A percentile compares a stretch with the other conserved stretches of the same genome.
Evolutionary conservation across 176 grass and related monocot genomes (phyloP).

Genomic region (Carex littledalei): DNA sequence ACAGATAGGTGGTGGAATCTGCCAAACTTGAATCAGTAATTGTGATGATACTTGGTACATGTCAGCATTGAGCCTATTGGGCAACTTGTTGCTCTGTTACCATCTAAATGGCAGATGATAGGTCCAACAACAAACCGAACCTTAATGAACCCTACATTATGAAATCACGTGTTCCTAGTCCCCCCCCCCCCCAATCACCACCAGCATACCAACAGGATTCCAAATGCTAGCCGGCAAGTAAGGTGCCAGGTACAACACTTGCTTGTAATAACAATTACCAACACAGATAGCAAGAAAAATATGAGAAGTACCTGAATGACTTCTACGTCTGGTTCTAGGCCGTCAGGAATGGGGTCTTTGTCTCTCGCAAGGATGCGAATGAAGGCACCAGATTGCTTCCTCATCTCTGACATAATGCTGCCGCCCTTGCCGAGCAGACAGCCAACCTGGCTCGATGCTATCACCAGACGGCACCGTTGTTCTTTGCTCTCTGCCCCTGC

Average conservation of each 20-base stretch:
- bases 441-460: conserved; percentile 75
- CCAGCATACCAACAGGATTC: too few relatives aligned
- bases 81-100: neutral
- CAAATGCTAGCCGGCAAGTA: neutral
- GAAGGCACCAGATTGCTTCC: conserved; percentile 80
- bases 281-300: conserved; percentile 1
- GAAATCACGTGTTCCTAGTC: too few relatives aligned
- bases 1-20: too few relatives aligned
- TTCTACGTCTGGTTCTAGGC: conserved; percentile 65
- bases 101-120: neutral
- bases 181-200: too few relatives aligned
- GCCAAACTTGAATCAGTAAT: too few relatives aligned
- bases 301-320: conserved; percentile 58
- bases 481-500: conserved; percentile 47
- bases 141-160: neutral
- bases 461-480: conserved; percentile 46
- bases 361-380: conserved; percentile 78
- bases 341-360: conserved; percentile 67
- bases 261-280: conserved; percentile 11
- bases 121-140: neutral
- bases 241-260: conserved; percentile 5
- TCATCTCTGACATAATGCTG: conserved; percentile 85
- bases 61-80: neutral
- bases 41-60: neutral
- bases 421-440: conserved; percentile 94